These are phyloP conservation scores for Kodamaea kakaduensis DNA, from an alignment of 805 yeast species.

Conservation along the genomic window DNA sequence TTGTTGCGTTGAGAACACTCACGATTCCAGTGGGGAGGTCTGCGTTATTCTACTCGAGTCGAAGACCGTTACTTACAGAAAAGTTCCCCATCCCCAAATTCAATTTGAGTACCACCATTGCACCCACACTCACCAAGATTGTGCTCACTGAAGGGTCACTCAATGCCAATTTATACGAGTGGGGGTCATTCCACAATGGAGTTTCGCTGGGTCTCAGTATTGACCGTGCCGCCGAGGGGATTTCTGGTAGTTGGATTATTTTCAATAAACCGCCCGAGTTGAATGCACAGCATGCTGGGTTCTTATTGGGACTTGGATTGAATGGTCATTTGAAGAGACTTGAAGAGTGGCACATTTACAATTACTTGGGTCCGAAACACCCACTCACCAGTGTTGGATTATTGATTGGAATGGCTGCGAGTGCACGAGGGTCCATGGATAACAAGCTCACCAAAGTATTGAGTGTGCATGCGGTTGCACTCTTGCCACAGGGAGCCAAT, in stretches of 20 bases:
- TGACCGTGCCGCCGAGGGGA: conserved; percentile 61
- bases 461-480: conserved; percentile 88
- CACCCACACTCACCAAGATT: conserved; percentile 64
- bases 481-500: conserved; percentile 86
- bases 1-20: conserved; percentile 67
- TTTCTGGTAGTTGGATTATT: conserved; percentile 87
- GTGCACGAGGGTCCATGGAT: conserved; percentile 79
- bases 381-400: conserved; percentile 81
- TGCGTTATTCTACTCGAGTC: conserved; percentile 61
- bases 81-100: conserved; percentile 74
- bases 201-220: conserved; percentile 81
- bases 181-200: conserved; percentile 94
- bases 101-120: conserved; percentile 61
- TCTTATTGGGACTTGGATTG: conserved; percentile 84
- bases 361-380: conserved; percentile 87
- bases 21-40: conserved; percentile 78
- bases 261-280: conserved; percentile 71
- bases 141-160: conserved; percentile 53
- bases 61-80: conserved; percentile 80
- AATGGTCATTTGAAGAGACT: conserved; percentile 79
- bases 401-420: conserved; percentile 88
- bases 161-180: conserved; percentile 48
- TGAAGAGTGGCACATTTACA: conserved; percentile 96
- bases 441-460: conserved; percentile 82
- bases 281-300: conserved; percentile 89